These are phyloP conservation scores for Lepidium aucheri DNA, from an alignment of 345 rosid genomes.

Conservation along the genomic window DNA sequence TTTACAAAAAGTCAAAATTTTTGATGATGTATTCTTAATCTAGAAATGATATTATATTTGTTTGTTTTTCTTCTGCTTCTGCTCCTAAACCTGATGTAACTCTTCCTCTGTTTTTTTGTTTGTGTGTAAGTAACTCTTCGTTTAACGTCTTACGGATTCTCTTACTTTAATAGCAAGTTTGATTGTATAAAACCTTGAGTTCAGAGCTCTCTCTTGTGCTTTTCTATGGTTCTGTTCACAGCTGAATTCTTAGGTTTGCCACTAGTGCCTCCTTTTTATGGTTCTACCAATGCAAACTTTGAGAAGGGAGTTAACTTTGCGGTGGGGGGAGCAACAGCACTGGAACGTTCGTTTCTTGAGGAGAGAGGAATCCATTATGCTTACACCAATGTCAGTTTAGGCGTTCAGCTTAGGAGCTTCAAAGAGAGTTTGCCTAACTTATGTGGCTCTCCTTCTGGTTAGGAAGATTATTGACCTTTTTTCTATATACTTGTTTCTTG, in stretches of 20 bases:
- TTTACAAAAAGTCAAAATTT: neutral
- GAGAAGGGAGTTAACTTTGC: conserved; percentile 40
- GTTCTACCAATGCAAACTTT: conserved; percentile 14
- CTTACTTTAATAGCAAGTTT: neutral
- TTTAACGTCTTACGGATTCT: neutral
- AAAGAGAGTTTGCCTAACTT: conserved; percentile 28
- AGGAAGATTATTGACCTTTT: neutral
- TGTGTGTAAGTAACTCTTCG: neutral
- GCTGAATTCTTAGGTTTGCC: conserved; percentile 35
- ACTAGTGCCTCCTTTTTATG: conserved; percentile 28
- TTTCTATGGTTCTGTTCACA: neutral
- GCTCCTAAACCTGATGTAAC: neutral
- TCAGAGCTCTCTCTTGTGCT: neutral
- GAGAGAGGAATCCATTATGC: conserved; percentile 23
- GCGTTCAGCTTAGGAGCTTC: conserved; percentile 34
- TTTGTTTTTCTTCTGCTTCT: no score
- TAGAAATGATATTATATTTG: neutral
- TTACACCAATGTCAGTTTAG: conserved; percentile 27
- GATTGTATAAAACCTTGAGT: neutral
- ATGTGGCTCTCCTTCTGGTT: conserved; percentile 28
- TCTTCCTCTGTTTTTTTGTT: neutral
- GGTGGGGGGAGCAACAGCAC: conserved; percentile 45
- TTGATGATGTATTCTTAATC: no score
- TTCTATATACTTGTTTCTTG: neutral
- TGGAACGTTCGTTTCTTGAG: conserved; percentile 22